Percentiles rank a stretch among this genome's conserved stretches.
Conservation (phyloP, 805 yeast species). For the Saccharomycopsis fodiens region DNA sequence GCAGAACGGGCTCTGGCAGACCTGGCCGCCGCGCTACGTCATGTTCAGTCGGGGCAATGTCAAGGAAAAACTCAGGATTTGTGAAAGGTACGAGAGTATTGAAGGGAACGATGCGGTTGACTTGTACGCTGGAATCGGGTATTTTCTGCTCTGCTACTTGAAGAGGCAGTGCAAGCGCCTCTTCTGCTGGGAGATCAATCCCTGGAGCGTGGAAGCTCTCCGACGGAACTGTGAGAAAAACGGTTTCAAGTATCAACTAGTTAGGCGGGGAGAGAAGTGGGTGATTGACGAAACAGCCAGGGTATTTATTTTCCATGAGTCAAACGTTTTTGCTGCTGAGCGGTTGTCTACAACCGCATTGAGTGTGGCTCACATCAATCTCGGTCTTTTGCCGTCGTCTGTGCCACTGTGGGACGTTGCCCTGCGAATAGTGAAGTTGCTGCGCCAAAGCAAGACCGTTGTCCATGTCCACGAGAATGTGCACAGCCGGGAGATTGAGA, state of each 20-base stretch:
- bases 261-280: conserved; percentile 27
- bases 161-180: conserved; percentile 43
- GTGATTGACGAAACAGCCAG: conserved; percentile 24
- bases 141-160: conserved; percentile 66
- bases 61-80: conserved; percentile 65
- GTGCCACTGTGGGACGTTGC: conserved; percentile 52
- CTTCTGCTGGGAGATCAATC: conserved; percentile 77
- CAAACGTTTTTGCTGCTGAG: conserved; percentile 43
- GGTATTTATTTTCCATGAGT: conserved; percentile 53
- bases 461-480: conserved; percentile 77
- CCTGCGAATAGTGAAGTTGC: conserved; percentile 22
- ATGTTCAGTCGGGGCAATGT: conserved; percentile 88
- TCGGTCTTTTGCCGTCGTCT: conserved; percentile 75
- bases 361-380: conserved; percentile 52
- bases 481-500: not conserved
- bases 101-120: conserved; percentile 47
- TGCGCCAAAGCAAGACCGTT: conserved; percentile 20
- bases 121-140: conserved; percentile 80
- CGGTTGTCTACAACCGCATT: conserved; percentile 30
- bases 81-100: conserved; percentile 35
- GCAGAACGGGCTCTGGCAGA: conserved; percentile 71
- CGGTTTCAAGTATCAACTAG: conserved; percentile 31
- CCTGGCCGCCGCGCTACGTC: conserved; percentile 79
- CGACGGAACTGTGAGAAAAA: conserved; percentile 45
- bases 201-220: conserved; percentile 77